Percentiles rank a stretch among this genome's conserved stretches.
Evolutionary conservation across 2,329 filamentous ascomycete species (phyloP).

Genomic region (Scedosporium apiospermum): DNA sequence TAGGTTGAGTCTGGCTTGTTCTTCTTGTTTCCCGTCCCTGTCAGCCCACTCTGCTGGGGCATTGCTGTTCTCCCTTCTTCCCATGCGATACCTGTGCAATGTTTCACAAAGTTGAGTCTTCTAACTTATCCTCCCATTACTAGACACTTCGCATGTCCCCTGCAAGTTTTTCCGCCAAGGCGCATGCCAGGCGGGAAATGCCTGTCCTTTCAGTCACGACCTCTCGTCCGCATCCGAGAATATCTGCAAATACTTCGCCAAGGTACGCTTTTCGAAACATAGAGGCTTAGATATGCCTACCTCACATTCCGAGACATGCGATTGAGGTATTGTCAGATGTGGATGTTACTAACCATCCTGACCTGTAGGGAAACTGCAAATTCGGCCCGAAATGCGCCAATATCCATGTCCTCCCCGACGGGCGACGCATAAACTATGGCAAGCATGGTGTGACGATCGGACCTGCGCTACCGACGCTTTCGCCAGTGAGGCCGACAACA

Average conservation of each 20-base stretch:
- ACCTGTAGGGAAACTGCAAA: slow-evolving; percentile 83
- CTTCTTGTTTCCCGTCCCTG: not conserved
- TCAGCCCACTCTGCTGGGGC: not conserved
- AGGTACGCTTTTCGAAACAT: slow-evolving; percentile 47
- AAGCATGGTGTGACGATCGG: slow-evolving; percentile 60
- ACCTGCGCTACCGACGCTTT: slow-evolving; percentile 46
- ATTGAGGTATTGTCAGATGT: not conserved
- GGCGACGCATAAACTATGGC: slow-evolving; percentile 77
- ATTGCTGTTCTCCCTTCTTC: not conserved
- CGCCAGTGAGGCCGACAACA: slow-evolving; percentile 4
- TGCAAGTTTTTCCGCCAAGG: slow-evolving; percentile 99
- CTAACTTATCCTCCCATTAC: not conserved
- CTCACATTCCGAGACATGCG: not conserved
- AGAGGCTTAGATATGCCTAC: not conserved
- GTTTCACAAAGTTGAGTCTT: not conserved
- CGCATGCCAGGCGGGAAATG: slow-evolving; percentile 88
- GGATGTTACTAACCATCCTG: slow-evolving; percentile 7
- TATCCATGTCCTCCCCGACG: slow-evolving; percentile 89
- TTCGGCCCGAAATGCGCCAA: slow-evolving; percentile 97
- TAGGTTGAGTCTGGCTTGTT: not conserved
- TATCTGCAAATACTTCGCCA: slow-evolving; percentile 97
- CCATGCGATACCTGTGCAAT: not conserved
- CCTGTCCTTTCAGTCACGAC: slow-evolving; percentile 94
- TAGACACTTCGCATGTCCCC: slow-evolving; percentile 92
- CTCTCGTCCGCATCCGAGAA: slow-evolving; percentile 76